These are phyloP conservation scores for Leccinum rimulosum DNA, from an alignment of 768 basidiomycete species.

Conservation along the genomic window DNA sequence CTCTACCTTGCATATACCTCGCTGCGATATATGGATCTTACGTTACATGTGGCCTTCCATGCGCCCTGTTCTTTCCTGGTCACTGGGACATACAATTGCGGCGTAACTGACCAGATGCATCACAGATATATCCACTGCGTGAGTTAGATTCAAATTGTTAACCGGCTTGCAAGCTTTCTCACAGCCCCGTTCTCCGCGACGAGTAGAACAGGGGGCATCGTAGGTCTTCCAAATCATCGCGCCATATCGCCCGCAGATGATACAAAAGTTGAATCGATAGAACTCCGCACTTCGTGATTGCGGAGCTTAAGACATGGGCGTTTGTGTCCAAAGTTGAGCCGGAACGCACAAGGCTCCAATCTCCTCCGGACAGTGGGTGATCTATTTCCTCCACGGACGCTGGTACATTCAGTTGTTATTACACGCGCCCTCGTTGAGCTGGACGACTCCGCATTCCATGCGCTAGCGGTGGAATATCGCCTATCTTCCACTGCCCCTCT, in stretches of 20 bases:
- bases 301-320: constrained; percentile 28
- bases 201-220: constrained; percentile 9
- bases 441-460: constrained; percentile 42
- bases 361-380: constrained; percentile 50
- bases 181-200: not conserved
- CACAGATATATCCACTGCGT: constrained; percentile 18
- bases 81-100: constrained; percentile 37
- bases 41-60: constrained; percentile 31
- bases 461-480: constrained; percentile 71
- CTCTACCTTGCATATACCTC: constrained; percentile 42
- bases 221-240: constrained; percentile 8
- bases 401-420: constrained; percentile 48
- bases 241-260: constrained; percentile 8
- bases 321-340: constrained; percentile 38
- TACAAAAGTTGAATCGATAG: constrained; percentile 33
- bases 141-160: constrained; percentile 2
- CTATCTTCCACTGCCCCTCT: constrained; percentile 48
- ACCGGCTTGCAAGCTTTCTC: not conserved
- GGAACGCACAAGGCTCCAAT: constrained; percentile 35
- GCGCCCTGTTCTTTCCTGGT: constrained; percentile 49
- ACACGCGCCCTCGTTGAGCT: constrained; percentile 45
- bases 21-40: constrained; percentile 47
- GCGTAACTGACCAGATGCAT: constrained; percentile 35
- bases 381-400: constrained; percentile 66
- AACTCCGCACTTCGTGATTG: constrained; percentile 29